Conservation (phyloP, 768 basidiomycete species). For the Termitomyces sp. region DNA sequence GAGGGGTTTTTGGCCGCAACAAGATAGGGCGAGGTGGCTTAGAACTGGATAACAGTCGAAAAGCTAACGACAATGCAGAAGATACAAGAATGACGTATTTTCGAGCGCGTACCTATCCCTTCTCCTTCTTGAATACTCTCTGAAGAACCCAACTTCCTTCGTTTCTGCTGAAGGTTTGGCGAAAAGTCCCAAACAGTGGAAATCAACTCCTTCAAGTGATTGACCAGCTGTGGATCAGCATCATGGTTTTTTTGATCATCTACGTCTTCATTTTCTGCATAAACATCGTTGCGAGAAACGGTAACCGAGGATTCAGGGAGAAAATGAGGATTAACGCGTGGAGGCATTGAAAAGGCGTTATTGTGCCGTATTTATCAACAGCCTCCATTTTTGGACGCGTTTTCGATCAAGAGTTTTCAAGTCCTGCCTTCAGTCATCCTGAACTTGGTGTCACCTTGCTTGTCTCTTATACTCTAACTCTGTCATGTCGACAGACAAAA, state of each 20-base stretch:
- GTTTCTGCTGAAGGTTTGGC: constrained; percentile 2
- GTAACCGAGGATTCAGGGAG: constrained; percentile 25
- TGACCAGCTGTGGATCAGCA: constrained; percentile 12
- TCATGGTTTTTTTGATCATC: constrained; percentile 1
- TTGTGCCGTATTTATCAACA: constrained; percentile 14
- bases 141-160: constrained; percentile 1
- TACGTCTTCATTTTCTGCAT: constrained; percentile 8
- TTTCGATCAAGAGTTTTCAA: constrained; percentile 13
- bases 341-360: constrained; percentile 17
- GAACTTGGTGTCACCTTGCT: not conserved
- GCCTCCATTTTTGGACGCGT: constrained; percentile 14
- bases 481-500: constrained; percentile 16
- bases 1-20: constrained; percentile 39
- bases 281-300: constrained; percentile 34
- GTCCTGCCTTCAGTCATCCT: constrained; percentile 1
- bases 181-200: constrained; percentile 8
- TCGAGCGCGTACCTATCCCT: constrained; percentile 3
- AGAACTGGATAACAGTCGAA: constrained; percentile 45
- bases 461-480: not conserved
- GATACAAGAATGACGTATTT: not conserved
- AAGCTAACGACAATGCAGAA: constrained; percentile 27
- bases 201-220: constrained; percentile 17
- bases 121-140: not conserved
- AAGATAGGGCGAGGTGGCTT: constrained; percentile 35
- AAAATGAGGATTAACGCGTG: constrained; percentile 45